Evolutionary conservation across 306 rosid genomes (phyloP), one percentile per base, ranked within the genome.

Genomic region (Aeschynomene evenia): DNA sequence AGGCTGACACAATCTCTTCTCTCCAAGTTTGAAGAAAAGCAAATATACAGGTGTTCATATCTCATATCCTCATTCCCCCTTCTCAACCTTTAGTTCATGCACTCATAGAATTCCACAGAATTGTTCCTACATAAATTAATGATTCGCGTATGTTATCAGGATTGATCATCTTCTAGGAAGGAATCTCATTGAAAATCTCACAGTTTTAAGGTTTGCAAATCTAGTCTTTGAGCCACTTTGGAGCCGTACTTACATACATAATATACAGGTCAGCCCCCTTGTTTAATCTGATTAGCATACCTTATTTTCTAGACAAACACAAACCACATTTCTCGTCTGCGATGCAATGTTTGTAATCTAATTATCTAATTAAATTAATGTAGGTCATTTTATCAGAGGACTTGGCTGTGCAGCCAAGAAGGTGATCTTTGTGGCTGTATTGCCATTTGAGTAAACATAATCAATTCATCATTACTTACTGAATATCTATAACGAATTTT

Each of bases 111-210:
- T n/a, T n/a, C n/a, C n/a, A 68, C 55, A 50, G n/a, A n/a, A n/a
- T n/a, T n/a, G n/a, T 20, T 64, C 40, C 20, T 68, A 9, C 20
- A 62, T 56, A 15, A 45, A 34, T 57, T 54, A 62, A 66, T 74
- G 58, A 62, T 59, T 58, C 48, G 54, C 22, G 64, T 72, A 64
- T 78, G 48, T 59, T 89, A 61, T 69, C 89, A 92, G 98, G 87
- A 92, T 92, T 73, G 98, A 92, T 80, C 98, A 92, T 83, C 96
- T 89, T 73, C 81, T 92, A 13, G 96, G 98, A 73, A 90, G 96
- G 85, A 89, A 89, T 75, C 93, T 92, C 71, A 87, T 92, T 9
- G 96, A 92, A 83, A 92, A 92, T 71, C 96, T 92, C 76, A 89
- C 95, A 29, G 98, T 92, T 78, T 82, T 92, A 71, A 88, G 96